These are phyloP conservation scores for Plasmodium cynomolgi DNA, from an alignment of 169 alveolate genomes.

Conservation along the genomic window DNA sequence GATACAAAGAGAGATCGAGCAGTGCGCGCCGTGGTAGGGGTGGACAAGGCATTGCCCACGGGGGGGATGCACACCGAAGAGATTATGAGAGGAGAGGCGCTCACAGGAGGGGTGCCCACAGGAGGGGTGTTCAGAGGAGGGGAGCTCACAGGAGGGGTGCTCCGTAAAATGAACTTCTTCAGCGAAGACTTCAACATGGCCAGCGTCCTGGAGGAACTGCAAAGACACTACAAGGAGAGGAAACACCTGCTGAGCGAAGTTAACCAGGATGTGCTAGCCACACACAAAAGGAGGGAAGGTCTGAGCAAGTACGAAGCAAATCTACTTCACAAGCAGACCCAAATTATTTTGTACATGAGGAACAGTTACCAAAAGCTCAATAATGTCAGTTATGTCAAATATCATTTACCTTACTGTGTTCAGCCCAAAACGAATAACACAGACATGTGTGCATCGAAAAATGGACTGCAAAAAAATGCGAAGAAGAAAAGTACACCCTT, in stretches of 20 bases:
- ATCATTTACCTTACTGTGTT: constrained; percentile 56
- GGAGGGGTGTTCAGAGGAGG: too few species aligned
- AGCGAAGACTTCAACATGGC: constrained; percentile 35
- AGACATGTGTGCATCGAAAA: constrained; percentile 10
- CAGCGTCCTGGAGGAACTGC: constrained; percentile 16
- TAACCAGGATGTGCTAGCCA: neutral
- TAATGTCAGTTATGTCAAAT: constrained; percentile 49
- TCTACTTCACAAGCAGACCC: constrained; percentile 18
- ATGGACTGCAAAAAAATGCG: constrained; percentile 1
- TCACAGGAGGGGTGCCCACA: neutral
- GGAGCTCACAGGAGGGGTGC: neutral
- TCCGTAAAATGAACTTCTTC: constrained; percentile 46
- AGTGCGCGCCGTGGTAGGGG: neutral
- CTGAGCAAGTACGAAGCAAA: constrained; percentile 30
- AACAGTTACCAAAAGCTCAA: constrained; percentile 16
- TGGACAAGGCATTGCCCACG: neutral
- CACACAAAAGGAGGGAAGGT: constrained; percentile 8
- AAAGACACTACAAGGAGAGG: neutral
- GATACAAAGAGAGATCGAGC: neutral
- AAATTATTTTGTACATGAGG: constrained; percentile 20
- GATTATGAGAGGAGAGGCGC: too few species aligned
- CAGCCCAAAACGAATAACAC: constrained; percentile 72
- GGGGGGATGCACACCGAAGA: neutral
- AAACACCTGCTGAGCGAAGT: constrained; percentile 43
- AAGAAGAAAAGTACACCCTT: constrained; percentile 29